phyloP scores from a whole-genome alignment of 108 stramenopile species.

The Nannochloropsis gaditana region DNA sequence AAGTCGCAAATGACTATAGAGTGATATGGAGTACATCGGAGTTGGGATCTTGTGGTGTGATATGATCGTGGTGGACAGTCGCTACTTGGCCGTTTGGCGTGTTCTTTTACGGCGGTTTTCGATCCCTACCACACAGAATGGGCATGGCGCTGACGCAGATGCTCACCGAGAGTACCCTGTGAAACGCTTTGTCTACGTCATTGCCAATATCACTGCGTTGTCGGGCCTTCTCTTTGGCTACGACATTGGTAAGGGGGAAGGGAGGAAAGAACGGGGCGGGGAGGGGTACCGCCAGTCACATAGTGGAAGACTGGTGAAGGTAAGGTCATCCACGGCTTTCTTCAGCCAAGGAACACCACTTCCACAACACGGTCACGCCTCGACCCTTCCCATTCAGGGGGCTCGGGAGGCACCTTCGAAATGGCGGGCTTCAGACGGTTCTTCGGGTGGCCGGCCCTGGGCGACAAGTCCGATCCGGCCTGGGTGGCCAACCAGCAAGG shows the following conservation, averaged over 20 bases:
- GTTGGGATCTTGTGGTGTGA: too few species aligned
- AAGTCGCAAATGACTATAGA: too few species aligned
- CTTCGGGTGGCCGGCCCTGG: background rate
- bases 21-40: too few species aligned
- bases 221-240: slow-evolving; percentile 53
- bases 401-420: slow-evolving; percentile 51
- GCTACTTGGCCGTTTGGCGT: too few species aligned
- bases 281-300: background rate
- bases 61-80: too few species aligned
- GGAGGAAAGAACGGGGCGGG: background rate
- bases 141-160: too few species aligned
- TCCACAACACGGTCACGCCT: background rate
- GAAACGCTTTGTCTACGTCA: slow-evolving; percentile 39
- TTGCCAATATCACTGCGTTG: slow-evolving; percentile 48
- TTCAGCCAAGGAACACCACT: background rate
- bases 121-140: too few species aligned
- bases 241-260: slow-evolving; percentile 44
- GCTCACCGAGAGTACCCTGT: background rate
- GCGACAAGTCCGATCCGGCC: slow-evolving; percentile 10
- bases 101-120: too few species aligned
- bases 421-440: slow-evolving; percentile 48
- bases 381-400: slow-evolving; percentile 1
- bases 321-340: background rate
- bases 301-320: background rate
- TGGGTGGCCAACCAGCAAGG: slow-evolving; percentile 11